Base-by-base conservation (phyloP, 2,329 filamentous ascomycete genomes). In the Ophiosphaerella herpotricha region DNA sequence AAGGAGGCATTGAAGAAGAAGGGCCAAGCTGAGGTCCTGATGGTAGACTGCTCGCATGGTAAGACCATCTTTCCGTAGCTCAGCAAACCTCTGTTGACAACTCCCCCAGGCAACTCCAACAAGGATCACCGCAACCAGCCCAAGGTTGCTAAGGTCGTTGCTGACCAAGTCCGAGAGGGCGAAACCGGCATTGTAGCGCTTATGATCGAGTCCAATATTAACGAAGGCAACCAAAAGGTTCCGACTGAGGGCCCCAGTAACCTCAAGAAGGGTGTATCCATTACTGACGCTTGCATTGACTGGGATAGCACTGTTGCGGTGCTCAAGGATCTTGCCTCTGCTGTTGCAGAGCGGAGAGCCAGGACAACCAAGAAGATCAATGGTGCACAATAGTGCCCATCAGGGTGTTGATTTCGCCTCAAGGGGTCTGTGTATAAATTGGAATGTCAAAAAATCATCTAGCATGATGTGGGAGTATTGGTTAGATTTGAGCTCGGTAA, bases 1-100 rank as follows among this genome's bases (percentile, higher is more conserved):
- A 90, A 93, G 74, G 89, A 92, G 72, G 85, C 85, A 2, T 77
- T 99, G 66, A 79, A 76, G 59, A 88, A 90, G 77, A 96, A 96
- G 84, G 86, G 86, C 52, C 88, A 94, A 73, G 88, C 87, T 68
- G 83, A 91, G 76, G 88, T 92, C 57, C 88, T 99, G 78, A 99
- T 99, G 94, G 86, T 99, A 50, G 94, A 99, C 77, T 99, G 94
- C 82, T 97, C 92, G 18, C 94, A 99, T 73, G 94, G 89, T 91
- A 78, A 48, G 83, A 54, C n/a, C 11, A 34, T 13, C 9, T 31
- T 12, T 23, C 33, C 5, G 32, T 29, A 32, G 12, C 26, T 21
- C 33, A 7, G 12, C 2, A 29, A 26, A 5, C n/a, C 21, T 21
- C 16, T 2, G 48, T 58, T 68, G 41, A 72, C 41, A 33, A n/a